Evolutionary conservation across 257 asterid genomes (phyloP), one percentile per base, ranked within the genome.

Genomic region (Solanum piurae): DNA sequence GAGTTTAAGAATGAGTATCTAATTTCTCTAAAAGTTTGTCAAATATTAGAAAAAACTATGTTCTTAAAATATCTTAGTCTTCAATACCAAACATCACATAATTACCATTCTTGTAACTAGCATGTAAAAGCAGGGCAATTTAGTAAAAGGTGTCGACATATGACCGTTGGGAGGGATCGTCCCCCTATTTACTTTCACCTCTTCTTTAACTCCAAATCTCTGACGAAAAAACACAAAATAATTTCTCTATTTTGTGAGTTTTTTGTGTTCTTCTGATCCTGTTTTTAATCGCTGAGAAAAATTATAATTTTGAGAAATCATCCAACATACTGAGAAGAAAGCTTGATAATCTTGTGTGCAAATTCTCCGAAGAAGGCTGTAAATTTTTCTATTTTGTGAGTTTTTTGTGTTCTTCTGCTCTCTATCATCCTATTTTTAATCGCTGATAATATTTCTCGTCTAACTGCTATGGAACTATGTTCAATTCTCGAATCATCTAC

Each of bases 81-180:
- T 29, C 31, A 29, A 38, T 38, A 38, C 11, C 44, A 38, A 38
- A 38, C 44, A 38, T 38, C 44, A 38, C 11, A 38, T 38, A 38
- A 38, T 38, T 38, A 38, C 44, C 44, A 38, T 38, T 38, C 12
- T 38, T 38, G 44, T 38, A 38, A 38, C 9, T 38, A 38, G 44
- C 44, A 38, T 38, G 72, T 34, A 62, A 49, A 25, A 21, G 12
- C 2, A 69, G 88, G 49, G 33, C 2, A 33, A 58, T 76, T 38
- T 8, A 38, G 4, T 8, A 38, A 38, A 38, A 38, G 11, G 7
- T 16, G 36, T 4, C 6, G 36, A 83, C 86, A 75, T 84, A 84
- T 87, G 88, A 90, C 91, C 92, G 91, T 31, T 79, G 23, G 82
- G 83, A 71, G 88, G 40, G 34, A n/a, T 25, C 60, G 5, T 12